phyloP scores from a whole-genome alignment of 306 rosid species.

The Trifolium repens region DNA sequence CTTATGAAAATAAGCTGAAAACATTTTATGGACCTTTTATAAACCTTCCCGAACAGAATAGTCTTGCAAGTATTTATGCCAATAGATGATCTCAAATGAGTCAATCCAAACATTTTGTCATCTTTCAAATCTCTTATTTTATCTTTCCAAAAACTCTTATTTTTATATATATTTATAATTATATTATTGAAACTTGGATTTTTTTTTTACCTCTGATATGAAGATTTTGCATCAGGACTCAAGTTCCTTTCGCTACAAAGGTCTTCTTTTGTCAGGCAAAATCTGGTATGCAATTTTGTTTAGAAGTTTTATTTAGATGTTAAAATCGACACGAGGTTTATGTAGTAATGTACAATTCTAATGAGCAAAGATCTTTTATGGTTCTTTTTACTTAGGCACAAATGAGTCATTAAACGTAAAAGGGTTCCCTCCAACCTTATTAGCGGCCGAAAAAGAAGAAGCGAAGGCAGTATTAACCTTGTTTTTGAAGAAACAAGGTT shows the following conservation, averaged over 20 bases:
- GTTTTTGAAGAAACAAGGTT: constrained; percentile 86
- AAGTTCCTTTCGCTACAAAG: constrained; percentile 54
- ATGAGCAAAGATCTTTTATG: neutral
- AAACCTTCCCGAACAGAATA: neutral
- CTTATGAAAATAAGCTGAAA: neutral
- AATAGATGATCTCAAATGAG: neutral
- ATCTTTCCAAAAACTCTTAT: neutral
- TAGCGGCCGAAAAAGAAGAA: constrained; percentile 94
- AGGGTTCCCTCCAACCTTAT: constrained; percentile 61
- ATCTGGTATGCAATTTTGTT: constrained; percentile 55
- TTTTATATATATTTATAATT: neutral
- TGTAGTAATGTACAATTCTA: constrained; percentile 30
- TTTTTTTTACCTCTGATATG: neutral
- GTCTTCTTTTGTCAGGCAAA: constrained; percentile 63
- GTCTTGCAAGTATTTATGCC: neutral
- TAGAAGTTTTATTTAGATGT: constrained; percentile 3
- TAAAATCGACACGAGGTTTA: constrained; percentile 29
- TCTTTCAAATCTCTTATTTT: neutral
- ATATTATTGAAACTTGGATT: constrained; percentile 6
- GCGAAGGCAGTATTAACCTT: constrained; percentile 83
- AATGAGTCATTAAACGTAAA: constrained; percentile 57
- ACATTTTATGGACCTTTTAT: neutral
- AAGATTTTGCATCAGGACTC: constrained; percentile 56
- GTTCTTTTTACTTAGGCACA: constrained; percentile 48
- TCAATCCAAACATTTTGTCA: neutral